Percentiles rank a stretch among this genome's conserved stretches.
Conservation (phyloP, 148 eudicot genomes). For the Rhododendron molle region DNA sequence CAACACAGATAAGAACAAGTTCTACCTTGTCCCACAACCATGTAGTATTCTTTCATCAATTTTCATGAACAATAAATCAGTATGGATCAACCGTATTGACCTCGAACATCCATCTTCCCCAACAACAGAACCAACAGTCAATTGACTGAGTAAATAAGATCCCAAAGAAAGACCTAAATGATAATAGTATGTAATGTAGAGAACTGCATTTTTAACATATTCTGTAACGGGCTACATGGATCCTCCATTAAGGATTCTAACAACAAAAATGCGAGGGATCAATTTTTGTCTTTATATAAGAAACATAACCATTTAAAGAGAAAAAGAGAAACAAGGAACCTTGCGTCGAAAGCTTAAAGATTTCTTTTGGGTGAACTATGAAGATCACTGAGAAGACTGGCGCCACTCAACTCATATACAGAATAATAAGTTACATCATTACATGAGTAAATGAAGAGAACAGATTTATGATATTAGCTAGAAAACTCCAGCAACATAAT, state of each 20-base stretch:
- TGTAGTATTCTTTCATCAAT: not conserved
- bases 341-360: not conserved
- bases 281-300: not conserved
- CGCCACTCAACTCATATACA: not conserved
- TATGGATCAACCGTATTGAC: not conserved
- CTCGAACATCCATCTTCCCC: not conserved
- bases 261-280: not conserved
- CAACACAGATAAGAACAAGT: not conserved
- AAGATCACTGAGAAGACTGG: not conserved
- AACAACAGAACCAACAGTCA: not conserved
- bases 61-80: not conserved
- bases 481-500: not conserved
- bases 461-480: not conserved
- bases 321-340: not conserved
- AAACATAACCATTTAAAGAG: not conserved
- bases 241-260: not conserved
- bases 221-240: not conserved
- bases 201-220: not conserved
- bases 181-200: not conserved
- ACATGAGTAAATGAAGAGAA: not conserved
- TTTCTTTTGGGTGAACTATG: not conserved
- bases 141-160: not conserved
- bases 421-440: not conserved
- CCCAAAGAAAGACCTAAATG: not conserved
- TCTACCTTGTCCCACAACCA: not conserved